Evolutionary conservation across 1,284 basidiomycete species (phyloP).

Genomic region (Trametes polyzona): DNA sequence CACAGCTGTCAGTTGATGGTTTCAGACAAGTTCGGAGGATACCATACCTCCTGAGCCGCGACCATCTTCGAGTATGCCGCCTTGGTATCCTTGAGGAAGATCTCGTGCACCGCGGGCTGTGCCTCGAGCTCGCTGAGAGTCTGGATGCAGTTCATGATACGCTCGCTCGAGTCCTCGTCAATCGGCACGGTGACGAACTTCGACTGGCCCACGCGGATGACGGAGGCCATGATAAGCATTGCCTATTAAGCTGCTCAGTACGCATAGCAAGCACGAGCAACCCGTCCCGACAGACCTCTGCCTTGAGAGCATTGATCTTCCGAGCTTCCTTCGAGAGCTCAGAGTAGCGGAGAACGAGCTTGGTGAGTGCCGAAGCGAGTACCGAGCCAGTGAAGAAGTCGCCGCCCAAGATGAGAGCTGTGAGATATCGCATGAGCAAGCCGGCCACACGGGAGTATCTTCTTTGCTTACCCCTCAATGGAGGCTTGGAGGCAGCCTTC

Average conservation of each 20-base stretch:
- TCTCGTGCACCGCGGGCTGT: conserved; percentile 69
- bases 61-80: conserved; percentile 96
- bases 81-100: conserved; percentile 94
- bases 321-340: conserved; percentile 62
- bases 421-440: not conserved
- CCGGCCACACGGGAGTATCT: not conserved
- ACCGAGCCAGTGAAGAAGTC: conserved; percentile 98
- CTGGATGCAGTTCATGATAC: conserved; percentile 96
- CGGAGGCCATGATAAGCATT: conserved; percentile 98
- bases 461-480: conserved; percentile 72
- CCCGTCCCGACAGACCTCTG: conserved; percentile 63
- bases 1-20: not conserved
- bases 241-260: conserved; percentile 49
- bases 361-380: conserved; percentile 87
- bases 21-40: not conserved
- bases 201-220: conserved; percentile 96
- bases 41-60: conserved; percentile 80
- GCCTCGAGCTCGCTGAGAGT: conserved; percentile 82
- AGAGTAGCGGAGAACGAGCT: conserved; percentile 86
- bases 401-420: conserved; percentile 88
- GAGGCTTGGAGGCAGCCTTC: conserved; percentile 89
- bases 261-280: not conserved
- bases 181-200: conserved; percentile 94
- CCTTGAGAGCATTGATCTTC: conserved; percentile 77
- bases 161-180: conserved; percentile 97